phyloP scores from a whole-genome alignment of 2,329 filamentous ascomycete species.

The Fusarium graminum region DNA sequence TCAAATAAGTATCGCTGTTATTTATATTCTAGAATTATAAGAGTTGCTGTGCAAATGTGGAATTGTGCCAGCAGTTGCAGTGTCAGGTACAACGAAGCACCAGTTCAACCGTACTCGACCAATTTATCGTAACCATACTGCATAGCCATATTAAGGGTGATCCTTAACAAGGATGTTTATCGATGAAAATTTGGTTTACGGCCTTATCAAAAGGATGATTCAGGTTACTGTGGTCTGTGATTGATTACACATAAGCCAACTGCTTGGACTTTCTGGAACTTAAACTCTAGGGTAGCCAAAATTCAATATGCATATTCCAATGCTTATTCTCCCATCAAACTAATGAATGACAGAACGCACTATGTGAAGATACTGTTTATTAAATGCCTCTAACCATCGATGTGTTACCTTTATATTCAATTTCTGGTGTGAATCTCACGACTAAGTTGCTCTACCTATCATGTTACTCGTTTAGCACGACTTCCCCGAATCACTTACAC shows the following conservation, averaged over 20 bases:
- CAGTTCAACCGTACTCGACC: no score
- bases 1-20: not conserved
- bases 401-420: not conserved
- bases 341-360: not conserved
- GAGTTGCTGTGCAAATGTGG: no score
- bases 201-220: no score
- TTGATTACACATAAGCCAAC: not conserved
- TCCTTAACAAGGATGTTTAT: no score
- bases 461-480: no score
- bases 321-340: not conserved
- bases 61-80: no score
- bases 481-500: not conserved
- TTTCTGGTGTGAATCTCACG: not conserved
- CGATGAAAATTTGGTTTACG: no score
- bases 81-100: no score
- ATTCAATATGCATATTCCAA: not conserved
- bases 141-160: no score
- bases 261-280: not conserved
- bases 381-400: not conserved
- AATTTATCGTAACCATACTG: no score
- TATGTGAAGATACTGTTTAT: not conserved
- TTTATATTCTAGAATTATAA: not conserved
- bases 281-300: not conserved
- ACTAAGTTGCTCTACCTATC: not conserved
- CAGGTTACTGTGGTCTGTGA: not conserved